Evolutionary conservation across 2,329 filamentous ascomycete genomes (phyloP).

Genomic region (Tolypocladium ovalisporum): DNA sequence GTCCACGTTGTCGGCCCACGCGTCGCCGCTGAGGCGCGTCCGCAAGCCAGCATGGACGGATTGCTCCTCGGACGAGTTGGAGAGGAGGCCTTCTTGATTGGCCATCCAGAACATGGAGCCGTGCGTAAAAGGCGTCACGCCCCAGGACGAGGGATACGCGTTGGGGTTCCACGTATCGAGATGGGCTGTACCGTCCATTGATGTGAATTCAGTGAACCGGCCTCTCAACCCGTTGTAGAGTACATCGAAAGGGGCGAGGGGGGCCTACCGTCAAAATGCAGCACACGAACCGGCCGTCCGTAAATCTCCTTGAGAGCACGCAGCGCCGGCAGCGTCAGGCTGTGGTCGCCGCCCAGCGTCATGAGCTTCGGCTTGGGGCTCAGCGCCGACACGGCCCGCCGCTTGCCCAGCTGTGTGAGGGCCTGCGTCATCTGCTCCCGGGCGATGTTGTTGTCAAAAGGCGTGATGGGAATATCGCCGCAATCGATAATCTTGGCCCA

Average conservation of each 20-base stretch:
- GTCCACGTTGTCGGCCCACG: constrained; percentile 58
- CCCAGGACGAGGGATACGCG: constrained; percentile 72
- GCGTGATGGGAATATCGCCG: constrained; percentile 79
- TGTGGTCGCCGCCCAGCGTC: constrained; percentile 65
- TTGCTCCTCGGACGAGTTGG: constrained; percentile 56
- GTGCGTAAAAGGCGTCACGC: constrained; percentile 60
- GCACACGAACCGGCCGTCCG: constrained; percentile 51
- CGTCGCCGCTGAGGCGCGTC: constrained; percentile 58
- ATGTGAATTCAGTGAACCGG: not conserved
- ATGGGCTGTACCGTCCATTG: constrained; percentile 32
- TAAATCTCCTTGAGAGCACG: constrained; percentile 53
- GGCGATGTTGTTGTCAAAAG: constrained; percentile 76
- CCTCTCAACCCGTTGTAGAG: too few relatives aligned
- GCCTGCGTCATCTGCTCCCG: constrained; percentile 76
- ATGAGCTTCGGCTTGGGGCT: constrained; percentile 44
- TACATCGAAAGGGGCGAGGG: not conserved
- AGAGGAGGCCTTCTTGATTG: constrained; percentile 66
- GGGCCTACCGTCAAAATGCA: constrained; percentile 54
- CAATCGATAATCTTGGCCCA: constrained; percentile 82
- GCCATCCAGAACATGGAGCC: constrained; percentile 90
- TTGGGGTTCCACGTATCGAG: constrained; percentile 78
- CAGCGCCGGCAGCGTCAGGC: constrained; percentile 57
- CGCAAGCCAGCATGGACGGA: constrained; percentile 77
- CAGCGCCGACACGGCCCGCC: constrained; percentile 24
- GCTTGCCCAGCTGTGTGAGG: constrained; percentile 53